A percentile compares a stretch with the other conserved stretches of the same genome.
Evolutionary conservation across 495 filamentous ascomycete genomes (phyloP).

Genomic region (Aspergillus ostianus): DNA sequence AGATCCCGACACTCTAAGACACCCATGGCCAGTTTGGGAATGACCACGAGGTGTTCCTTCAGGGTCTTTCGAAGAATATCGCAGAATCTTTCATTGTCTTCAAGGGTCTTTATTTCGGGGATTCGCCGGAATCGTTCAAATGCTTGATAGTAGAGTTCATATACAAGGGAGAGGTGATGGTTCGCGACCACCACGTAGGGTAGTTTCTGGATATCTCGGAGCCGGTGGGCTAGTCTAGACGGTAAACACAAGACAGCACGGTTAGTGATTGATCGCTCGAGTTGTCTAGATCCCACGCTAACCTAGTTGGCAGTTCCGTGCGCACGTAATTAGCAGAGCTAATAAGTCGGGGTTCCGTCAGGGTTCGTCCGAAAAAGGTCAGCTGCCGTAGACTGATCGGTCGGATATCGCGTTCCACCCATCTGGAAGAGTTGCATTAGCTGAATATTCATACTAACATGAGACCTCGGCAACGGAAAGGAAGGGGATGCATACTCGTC

Average conservation of each 20-base stretch:
- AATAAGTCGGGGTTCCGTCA: constrained; percentile 86
- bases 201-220: constrained; percentile 95
- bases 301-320: constrained; percentile 90
- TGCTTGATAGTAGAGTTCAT: constrained; percentile 93
- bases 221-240: constrained; percentile 78
- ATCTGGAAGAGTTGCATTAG: constrained; percentile 50
- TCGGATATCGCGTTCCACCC: constrained; percentile 78
- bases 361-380: constrained; percentile 88
- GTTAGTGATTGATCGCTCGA: background rate
- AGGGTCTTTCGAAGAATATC: constrained; percentile 74
- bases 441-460: background rate
- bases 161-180: constrained; percentile 86
- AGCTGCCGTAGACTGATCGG: constrained; percentile 89
- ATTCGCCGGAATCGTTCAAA: constrained; percentile 87
- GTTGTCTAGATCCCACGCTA: constrained; percentile 16
- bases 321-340: constrained; percentile 97
- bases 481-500: constrained; percentile 68
- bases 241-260: background rate
- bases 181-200: constrained; percentile 98
- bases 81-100: constrained; percentile 91
- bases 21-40: constrained; percentile 91
- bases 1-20: constrained; percentile 82
- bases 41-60: constrained; percentile 85
- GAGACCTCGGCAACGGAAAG: constrained; percentile 7
- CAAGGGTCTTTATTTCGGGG: constrained; percentile 76